Base-by-base conservation (phyloP, 192 early-diverging fungal species). In the Allomyces javanicus region DNA sequence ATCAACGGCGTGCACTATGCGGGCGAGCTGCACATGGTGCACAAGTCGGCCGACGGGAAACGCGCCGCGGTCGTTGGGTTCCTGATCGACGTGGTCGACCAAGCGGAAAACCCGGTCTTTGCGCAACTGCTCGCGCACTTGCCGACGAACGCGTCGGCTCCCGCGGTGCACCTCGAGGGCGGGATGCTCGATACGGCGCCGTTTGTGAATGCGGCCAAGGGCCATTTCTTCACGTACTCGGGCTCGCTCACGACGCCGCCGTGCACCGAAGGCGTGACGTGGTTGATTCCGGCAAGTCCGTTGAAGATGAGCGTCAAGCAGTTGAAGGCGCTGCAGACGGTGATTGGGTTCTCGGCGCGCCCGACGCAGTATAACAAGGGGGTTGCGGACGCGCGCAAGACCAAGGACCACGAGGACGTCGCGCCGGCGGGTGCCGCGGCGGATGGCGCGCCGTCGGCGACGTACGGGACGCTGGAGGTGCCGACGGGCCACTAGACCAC, bases 181-280 rank as follows among this genome's bases (percentile, higher is more conserved):
- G 33, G 33, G 33, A 40, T 40, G 33, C 33, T 40, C 4, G 33
- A 40, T 40, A 40, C 33, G 2, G 33, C 33, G 33, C 33, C 33
- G 33, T 40, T 40, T 40, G 33, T 40, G 5, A 7, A 3, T 7
- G 33, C 33, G 33, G 9, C 33, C 33, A 40, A 40, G 33, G 33
- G 33, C 5, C 3, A 40, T 9, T 40, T 40, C 7, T 40, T 40
- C 24, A 72, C 71, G 62, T 86, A 86, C 70, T 44, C 62, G 7
- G 84, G 84, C 21, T 76, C 73, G 45, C 69, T 86, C 65, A 86
- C 84, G 10, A 83, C 82, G 2, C 85, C 85, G 17, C 84, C 84
- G 3, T 86, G 85, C 70, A 73, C 75, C 7, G 85, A 86, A 68
- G 76, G 77, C 44, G 77, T 86, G 1, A 61, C 66, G 19, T 85